phyloP scores from a whole-genome alignment of 768 basidiomycete species.

The Collybiopsis confluens region DNA sequence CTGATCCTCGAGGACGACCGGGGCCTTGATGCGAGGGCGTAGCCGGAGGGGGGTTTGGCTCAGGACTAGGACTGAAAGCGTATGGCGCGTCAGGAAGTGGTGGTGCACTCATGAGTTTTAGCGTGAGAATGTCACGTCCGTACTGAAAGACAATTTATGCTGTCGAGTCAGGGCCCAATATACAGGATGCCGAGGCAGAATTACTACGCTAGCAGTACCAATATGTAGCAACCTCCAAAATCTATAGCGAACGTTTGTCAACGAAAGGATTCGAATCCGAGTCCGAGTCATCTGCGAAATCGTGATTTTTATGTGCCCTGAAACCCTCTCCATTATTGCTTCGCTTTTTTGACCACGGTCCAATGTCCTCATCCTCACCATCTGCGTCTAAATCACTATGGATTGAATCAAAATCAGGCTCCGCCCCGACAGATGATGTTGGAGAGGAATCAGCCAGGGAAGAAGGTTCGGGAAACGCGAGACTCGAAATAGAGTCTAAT shows the following conservation, averaged over 20 bases:
- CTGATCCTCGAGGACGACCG: constrained; percentile 10
- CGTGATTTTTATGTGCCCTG: background rate
- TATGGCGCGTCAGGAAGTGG: constrained; percentile 6
- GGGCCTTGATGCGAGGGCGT: background rate
- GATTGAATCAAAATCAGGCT: background rate
- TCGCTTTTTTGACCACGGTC: constrained; percentile 1
- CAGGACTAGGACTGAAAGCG: constrained; percentile 6
- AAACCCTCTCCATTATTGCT: too few species aligned
- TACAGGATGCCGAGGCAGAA: too few species aligned
- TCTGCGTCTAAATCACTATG: background rate
- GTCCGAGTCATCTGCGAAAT: background rate
- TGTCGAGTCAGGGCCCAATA: too few species aligned
- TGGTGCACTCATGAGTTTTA: background rate
- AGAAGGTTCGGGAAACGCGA: background rate
- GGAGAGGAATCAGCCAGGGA: background rate
- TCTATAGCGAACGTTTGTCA: background rate
- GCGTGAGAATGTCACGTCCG: too few species aligned
- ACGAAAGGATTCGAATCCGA: background rate
- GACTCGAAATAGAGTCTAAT: background rate
- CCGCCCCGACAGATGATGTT: background rate
- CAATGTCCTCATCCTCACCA: background rate
- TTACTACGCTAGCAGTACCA: too few species aligned
- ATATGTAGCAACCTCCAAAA: too few species aligned
- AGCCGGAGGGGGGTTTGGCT: background rate
- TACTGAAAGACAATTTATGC: too few species aligned